phyloP scores from a whole-genome alignment of 2,329 filamentous ascomycete species.

The Beauveria sp. region DNA sequence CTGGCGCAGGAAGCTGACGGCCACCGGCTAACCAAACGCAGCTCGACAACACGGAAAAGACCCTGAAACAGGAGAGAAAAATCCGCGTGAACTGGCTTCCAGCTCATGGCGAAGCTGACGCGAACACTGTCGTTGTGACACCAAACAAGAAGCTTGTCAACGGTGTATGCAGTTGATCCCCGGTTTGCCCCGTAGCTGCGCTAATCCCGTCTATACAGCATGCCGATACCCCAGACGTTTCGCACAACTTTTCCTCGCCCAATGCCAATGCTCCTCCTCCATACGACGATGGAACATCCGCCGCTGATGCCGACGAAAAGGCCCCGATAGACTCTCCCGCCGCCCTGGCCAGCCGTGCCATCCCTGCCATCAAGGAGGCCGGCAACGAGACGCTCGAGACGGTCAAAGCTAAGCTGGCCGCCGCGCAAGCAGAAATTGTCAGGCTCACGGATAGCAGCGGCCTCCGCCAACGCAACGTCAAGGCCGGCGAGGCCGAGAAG shows the following conservation, averaged over 20 bases:
- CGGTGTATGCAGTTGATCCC: slow-evolving; percentile 28
- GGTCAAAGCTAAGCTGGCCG: slow-evolving; percentile 63
- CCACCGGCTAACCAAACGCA: slow-evolving; percentile 27
- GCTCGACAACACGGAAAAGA: slow-evolving; percentile 77
- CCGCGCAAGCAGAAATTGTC: slow-evolving; percentile 67
- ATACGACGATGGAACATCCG: slow-evolving; percentile 27
- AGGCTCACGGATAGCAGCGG: slow-evolving; percentile 64
- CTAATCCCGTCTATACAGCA: slow-evolving; percentile 18
- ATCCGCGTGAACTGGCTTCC: slow-evolving; percentile 85
- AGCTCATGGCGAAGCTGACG: slow-evolving; percentile 39
- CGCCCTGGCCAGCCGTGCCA: slow-evolving; percentile 27
- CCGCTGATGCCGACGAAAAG: slow-evolving; percentile 19
- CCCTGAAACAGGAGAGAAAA: slow-evolving; percentile 82
- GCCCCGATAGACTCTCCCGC: slow-evolving; percentile 12
- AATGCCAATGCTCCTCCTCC: slow-evolving; percentile 27
- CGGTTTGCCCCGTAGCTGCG: background rate
- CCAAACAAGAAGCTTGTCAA: slow-evolving; percentile 35
- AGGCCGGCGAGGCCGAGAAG: slow-evolving; percentile 41
- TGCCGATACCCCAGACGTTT: slow-evolving; percentile 36
- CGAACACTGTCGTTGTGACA: slow-evolving; percentile 24
- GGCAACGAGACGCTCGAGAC: slow-evolving; percentile 45
- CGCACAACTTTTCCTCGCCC: slow-evolving; percentile 40
- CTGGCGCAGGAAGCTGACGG: background rate
- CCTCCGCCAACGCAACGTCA: slow-evolving; percentile 71
- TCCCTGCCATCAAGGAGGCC: slow-evolving; percentile 40